Base-by-base conservation (phyloP, 306 rosid genomes). In the Fagus crenata region DNA sequence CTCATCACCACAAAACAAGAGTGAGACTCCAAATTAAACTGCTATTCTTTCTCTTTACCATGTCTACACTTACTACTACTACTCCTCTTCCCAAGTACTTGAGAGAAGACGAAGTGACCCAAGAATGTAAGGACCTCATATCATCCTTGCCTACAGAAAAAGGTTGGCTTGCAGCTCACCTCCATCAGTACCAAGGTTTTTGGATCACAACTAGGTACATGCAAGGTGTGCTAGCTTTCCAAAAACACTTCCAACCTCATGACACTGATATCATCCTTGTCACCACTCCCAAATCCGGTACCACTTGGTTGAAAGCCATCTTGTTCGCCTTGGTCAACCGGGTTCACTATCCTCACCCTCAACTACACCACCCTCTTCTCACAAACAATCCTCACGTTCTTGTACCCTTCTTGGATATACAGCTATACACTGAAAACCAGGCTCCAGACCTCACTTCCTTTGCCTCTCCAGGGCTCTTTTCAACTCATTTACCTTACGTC, bases 231-330 rank as follows among this genome's bases (percentile, higher is more conserved):
- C 51, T 87, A 1, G 4, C 81, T 0, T 70, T 60, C 59, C 83
- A 85, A 33, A 78, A 75, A n/a, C 80, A 87, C 78, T 87, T 85
- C 60, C 65, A 78, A 46, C 69, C 86, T 9, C 71, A 18, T 0
- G 77, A 82, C 12, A 15, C 78, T 0, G 89, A 85, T 69, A 49
- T 87, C 37, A 7, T 87, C 77, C 87, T 85, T 4, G 80, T 76
- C 11, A 60, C 84, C 14, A 15, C 33, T 61, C 89, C 82, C 15
- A 88, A 85, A 74, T 60, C 83, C 0, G 89, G 91, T n/a, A 85
- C 86, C 55, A 88, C 84, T 7, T 88, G 91, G 91, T 76, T 83
- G 14, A 83, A 85, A 71, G 86, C 89, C 4, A 43, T 85, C 5
- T 3, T 64, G 9, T 88, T 88, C 49, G 65, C 87, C 3, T 32